Evolutionary conservation across 805 yeast genomes (phyloP), one percentile per base, ranked within the genome.

Genomic region (Candida nitratophila): DNA sequence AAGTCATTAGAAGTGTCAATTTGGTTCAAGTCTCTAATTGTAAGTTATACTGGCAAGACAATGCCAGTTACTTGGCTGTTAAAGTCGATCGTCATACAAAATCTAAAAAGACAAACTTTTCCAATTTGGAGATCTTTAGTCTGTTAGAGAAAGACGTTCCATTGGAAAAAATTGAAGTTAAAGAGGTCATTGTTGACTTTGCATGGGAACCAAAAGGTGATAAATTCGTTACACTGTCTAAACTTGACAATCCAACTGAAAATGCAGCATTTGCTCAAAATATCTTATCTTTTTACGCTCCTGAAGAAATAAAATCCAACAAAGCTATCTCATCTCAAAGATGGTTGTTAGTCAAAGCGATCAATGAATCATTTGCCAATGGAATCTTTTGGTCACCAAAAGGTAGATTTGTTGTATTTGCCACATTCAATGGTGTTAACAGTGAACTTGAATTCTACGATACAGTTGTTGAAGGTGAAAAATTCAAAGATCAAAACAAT

Each of bases 21-120:
- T 74, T 93, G 67, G 89, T 93, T 74, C 96, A 93, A 69, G 99
- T 93, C 42, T 77, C 88, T 45, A 91, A 85, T 60, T 88, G 93
- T 68, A 77, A 83, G 58, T 69, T 93, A 70, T 88, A 82, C 73
- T 93, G 99, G 99, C 98, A 93, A 69, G 82, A 79, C 51, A 81
- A 85, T 54, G 88, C 87, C 50, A 82, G 80, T 56, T 83, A 71
- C 63, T 70, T 93, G 61, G 87, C 96, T 70, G 95, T 90, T 60
- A 88, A 86, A 71, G 96, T 93, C 54, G 96, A 90, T 66, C 87
- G 98, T 69, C 96, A 89, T 69, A 87, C 97, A 45, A 93, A 93
- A 68, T 84, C 96, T 41, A 86, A 84, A 65, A 93, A 95, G 77
- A 86, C 96, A 19, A 66, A 83, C 43, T 89, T 88, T 75, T 81